Evolutionary conservation across 2,329 filamentous ascomycete species (phyloP), one percentile per base, ranked within the genome.

Genomic region (Lasiodiplodia sp.): DNA sequence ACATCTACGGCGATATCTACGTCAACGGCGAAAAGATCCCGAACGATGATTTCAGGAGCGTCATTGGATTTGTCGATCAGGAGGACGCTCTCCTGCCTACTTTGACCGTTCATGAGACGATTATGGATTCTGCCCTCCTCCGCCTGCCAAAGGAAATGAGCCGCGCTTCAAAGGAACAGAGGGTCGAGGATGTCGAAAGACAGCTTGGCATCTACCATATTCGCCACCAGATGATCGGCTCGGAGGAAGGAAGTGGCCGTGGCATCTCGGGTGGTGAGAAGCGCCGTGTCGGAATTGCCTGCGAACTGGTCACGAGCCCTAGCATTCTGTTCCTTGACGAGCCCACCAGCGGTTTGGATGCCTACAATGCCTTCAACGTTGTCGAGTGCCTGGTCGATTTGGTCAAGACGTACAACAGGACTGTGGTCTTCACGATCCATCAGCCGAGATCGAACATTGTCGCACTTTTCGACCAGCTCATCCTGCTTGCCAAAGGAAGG

Each of bases 401-500:
- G 55, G 96, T 96, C 64, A 97, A 97, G 83, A 96, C 90, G 52
- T 99, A 98, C 83, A 96, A 97, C 82, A 88, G 96, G 70, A 99
- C 96, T 0, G 94, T 99, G 67, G 92, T 99, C 71, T 97, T 99
- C 82, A 99, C 96, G 16, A 99, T 99, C 71, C 96, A 99, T 79
- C 96, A 99, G 76, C 96, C 96, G 47, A 89, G 96, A 72, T 99
- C 96, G 12, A 99, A 99, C 80, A 99, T 99, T 75, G 96, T 98
- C 25, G 96, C 96, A 11, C 86, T 99, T 3, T 99, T 99, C 77
- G 96, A 99, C 78, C 90, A 95, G 68, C 86, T 99, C n/a, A 86
- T 99, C 66, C 88, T 99, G 16, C 85, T 99, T 53, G 96, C 96
- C 2, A 91, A 93, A 72, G 96, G 96, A 31, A 91, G 91, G 74